phyloP scores from a whole-genome alignment of 148 eudicot genomes.

The Spergularia marina region DNA sequence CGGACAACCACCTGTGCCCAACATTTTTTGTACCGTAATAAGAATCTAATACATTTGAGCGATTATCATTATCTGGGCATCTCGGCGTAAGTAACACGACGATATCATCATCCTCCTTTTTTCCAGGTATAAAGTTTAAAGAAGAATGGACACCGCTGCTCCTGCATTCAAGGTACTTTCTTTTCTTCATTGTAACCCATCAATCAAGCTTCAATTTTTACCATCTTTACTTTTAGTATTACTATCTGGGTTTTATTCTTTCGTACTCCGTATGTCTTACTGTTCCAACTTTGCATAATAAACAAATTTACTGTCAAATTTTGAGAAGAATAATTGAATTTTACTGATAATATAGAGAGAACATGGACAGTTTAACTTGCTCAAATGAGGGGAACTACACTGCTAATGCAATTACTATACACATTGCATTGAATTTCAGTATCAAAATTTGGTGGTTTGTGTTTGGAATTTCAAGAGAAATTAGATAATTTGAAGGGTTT shows the following conservation, averaged over 20 bases:
- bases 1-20: no score
- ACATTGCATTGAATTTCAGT: no score
- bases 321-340: neutral
- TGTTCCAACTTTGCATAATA: neutral
- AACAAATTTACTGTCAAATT: neutral
- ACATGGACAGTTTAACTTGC: no score
- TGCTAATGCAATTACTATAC: no score
- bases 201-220: neutral
- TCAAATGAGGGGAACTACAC: no score
- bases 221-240: neutral
- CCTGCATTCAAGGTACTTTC: constrained; percentile 30
- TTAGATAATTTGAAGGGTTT: no score
- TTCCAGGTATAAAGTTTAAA: neutral
- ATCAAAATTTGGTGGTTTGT: no score
- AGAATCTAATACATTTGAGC: no score
- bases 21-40: no score
- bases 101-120: neutral
- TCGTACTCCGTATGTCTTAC: neutral
- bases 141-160: constrained; percentile 20
- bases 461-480: no score
- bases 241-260: neutral
- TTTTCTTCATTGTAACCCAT: neutral
- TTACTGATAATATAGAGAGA: no score
- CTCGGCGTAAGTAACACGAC: neutral
- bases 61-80: no score